These are phyloP conservation scores for Skeletonema marinoi DNA, from an alignment of 108 stramenopile genomes.

Conservation along the genomic window DNA sequence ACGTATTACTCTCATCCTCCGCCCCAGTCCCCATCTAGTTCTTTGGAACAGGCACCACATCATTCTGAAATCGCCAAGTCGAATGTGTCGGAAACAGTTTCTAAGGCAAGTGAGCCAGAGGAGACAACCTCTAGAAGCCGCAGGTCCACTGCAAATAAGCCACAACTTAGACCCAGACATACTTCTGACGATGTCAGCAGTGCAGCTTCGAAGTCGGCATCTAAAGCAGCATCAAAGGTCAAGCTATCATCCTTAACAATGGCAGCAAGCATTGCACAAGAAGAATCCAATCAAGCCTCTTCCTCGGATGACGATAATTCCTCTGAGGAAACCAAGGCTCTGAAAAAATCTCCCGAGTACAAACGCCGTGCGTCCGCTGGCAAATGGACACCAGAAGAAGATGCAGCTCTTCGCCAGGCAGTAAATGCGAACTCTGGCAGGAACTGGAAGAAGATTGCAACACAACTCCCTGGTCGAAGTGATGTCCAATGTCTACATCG, in stretches of 20 bases:
- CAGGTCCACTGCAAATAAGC: background rate
- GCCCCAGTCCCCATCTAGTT: background rate
- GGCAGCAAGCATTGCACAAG: background rate
- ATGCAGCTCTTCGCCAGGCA: slow-evolving; percentile 76
- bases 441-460: slow-evolving; percentile 96
- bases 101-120: background rate
- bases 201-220: background rate
- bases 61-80: background rate
- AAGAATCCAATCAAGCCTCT: background rate
- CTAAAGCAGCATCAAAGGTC: background rate
- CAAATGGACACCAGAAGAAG: slow-evolving; percentile 88
- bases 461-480: slow-evolving; percentile 74
- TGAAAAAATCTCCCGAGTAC: slow-evolving; percentile 21
- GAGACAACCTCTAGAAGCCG: background rate
- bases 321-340: slow-evolving; percentile 30
- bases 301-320: slow-evolving; percentile 5
- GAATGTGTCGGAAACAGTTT: background rate
- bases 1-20: background rate
- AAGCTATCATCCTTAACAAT: background rate
- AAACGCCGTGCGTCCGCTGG: slow-evolving; percentile 88
- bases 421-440: slow-evolving; percentile 86
- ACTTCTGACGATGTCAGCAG: background rate
- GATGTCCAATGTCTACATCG: slow-evolving; percentile 98
- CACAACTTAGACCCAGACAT: slow-evolving; percentile 2
- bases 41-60: background rate